Base-by-base conservation (phyloP, 140 eudicot species). In the Stevia rebaudiana region DNA sequence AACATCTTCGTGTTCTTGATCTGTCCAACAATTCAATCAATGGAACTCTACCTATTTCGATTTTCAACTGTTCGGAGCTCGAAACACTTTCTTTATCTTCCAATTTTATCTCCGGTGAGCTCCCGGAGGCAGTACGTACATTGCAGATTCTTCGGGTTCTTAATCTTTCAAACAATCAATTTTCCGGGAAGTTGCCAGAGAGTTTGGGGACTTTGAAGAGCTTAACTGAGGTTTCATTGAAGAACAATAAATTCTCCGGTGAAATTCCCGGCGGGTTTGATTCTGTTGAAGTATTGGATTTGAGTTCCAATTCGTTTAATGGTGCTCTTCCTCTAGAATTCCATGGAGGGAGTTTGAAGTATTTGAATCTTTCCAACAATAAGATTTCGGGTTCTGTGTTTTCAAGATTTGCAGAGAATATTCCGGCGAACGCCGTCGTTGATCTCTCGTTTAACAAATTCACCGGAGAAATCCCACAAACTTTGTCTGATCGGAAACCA, bases 391-490 rank as follows among this genome's bases (percentile, higher is more conserved):
- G 99, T 1, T 43, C 41, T 11, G 59, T 92, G 3, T 70, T 80
- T 10, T 53, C 70, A 0, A 50, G 59, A 3, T 85, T 92, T 22
- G 88, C 71, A 0, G 35, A 54, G n/a, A 64, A 63, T 13, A 46
- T 87, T 41, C 89, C 95, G 46, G 82, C 39, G 11, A 85, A 66
- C 1, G 87, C 81, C 11, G 79, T 78, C 0, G 69, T 88, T 37
- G 99, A 92, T 72, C 81, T 92, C 23, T 88, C 99, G 6, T 88
- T 55, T 70, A 92, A 92, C 64, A 67, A 67, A 22, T 75, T 94
- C 12, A 65, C 97, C 3, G 99, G 99, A 0, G 68, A 79, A 70
- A 83, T 94, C 52, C 99, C 97, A 11, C 70, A 73, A 21, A 41
- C 81, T 0, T 67, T 88, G 0, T 49, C 72, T 3, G 75, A 81